Base-by-base conservation (phyloP, 2,329 filamentous ascomycete species). In the Septoria petroselini region DNA sequence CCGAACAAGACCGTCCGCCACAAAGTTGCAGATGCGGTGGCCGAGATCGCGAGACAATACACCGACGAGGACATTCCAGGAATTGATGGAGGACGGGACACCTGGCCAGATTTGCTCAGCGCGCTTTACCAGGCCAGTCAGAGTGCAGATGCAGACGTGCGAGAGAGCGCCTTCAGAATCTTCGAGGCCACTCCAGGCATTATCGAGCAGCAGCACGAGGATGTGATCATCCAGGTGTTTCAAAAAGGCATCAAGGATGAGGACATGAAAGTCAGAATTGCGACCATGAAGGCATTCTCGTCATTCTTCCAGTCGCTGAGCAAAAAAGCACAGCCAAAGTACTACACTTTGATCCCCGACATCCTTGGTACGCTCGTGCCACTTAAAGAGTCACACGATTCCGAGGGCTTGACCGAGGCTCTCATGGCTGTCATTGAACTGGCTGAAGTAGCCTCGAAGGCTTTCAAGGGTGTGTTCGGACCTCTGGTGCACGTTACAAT, bases 11-110 rank as follows among this genome's bases (percentile, higher is more conserved):
- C 81, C 31, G 87, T 95, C 39, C 81, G 93, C 63, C 93, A 95
- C 74, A 98, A 98, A 72, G 87, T 97, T 67, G 93, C 91, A 62
- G 93, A 98, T 72, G 90, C 91, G n/a, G 87, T 97, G 55, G 93
- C 93, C 18, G 93, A 98, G 72, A 79, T 98, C 53, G 93, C 91
- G 37, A 83, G 93, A 64, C 90, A 98, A 73, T 96, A 96, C 71
- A 86, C 88, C 37, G 93, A 97, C 63, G 89, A 86, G 50, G 38
- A 61, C 18, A 62, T 69, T 14, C 50, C 59, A 34, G 54, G 50
- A 40, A 46, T 59, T 17, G 64, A 67, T 47, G 62, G 63, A 21
- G 44, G 58, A 29, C 52, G 64, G 49, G 68, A 93, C 56, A 77
- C 83, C 67, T 98, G 93, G 93, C 84, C 88, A 37, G 93, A 97